phyloP scores from a whole-genome alignment of 306 rosid species.

The Cucumis cinereus region DNA sequence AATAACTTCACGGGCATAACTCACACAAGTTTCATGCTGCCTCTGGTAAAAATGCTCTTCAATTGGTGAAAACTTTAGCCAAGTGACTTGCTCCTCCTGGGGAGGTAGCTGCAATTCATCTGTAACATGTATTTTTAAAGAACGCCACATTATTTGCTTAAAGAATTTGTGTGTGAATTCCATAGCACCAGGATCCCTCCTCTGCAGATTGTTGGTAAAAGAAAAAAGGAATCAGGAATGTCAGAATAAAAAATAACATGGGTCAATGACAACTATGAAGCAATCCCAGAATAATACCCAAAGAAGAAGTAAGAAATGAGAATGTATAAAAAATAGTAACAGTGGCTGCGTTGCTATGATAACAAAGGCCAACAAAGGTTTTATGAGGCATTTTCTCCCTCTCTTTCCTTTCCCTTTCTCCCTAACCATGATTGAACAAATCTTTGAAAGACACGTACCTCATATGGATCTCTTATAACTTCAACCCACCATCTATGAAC shows the following conservation, averaged over 20 bases:
- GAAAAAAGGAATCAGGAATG: conserved; percentile 7
- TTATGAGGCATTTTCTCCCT: background rate
- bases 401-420: conserved; percentile 10
- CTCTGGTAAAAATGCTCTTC: conserved; percentile 96
- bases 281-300: background rate
- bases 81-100: conserved; percentile 78
- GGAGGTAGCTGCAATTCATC: conserved; percentile 92
- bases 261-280: background rate
- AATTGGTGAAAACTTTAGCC: conserved; percentile 78
- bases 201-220: conserved; percentile 34
- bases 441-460: conserved; percentile 32
- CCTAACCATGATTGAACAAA: background rate
- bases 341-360: background rate
- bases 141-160: conserved; percentile 92
- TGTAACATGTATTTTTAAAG: conserved; percentile 66
- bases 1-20: conserved; percentile 73
- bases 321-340: background rate
- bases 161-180: conserved; percentile 66
- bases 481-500: conserved; percentile 87
- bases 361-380: background rate
- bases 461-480: conserved; percentile 83
- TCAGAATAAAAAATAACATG: background rate
- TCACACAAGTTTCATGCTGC: conserved; percentile 87
- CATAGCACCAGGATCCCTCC: conserved; percentile 62
- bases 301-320: background rate